Evolutionary conservation across 768 basidiomycete genomes (phyloP).

Genomic region (Psilocybe cyanescens): DNA sequence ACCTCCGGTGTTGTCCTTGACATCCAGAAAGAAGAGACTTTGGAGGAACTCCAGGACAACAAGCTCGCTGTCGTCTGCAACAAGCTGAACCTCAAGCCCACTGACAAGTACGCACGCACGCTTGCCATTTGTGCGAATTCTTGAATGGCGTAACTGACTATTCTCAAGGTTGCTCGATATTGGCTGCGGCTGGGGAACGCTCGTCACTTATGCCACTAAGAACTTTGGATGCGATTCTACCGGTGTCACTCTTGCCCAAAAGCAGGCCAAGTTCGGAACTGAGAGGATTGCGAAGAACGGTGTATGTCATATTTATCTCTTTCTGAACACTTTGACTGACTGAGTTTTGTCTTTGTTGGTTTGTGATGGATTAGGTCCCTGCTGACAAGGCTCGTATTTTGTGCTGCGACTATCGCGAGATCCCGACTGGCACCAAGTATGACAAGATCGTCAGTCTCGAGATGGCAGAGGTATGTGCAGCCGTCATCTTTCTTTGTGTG

Average conservation of each 20-base stretch:
- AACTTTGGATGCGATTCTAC: constrained; percentile 97
- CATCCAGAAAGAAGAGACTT: constrained; percentile 71
- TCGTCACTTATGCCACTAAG: constrained; percentile 93
- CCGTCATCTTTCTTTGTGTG: background rate
- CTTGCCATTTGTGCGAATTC: constrained; percentile 22
- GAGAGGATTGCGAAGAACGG: constrained; percentile 85
- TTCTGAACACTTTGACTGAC: too few relatives aligned
- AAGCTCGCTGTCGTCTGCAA: constrained; percentile 95
- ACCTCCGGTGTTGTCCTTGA: constrained; percentile 89
- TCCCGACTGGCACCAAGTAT: constrained; percentile 79
- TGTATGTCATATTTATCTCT: constrained; percentile 31
- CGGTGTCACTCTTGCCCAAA: constrained; percentile 89
- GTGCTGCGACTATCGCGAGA: constrained; percentile 92
- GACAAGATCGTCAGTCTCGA: constrained; percentile 96
- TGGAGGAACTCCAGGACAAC: constrained; percentile 98
- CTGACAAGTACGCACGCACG: constrained; percentile 54
- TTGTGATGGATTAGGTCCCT: constrained; percentile 34
- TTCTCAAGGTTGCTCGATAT: constrained; percentile 70
- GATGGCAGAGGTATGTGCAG: constrained; percentile 85
- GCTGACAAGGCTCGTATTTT: constrained; percentile 84
- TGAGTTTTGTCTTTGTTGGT: too few relatives aligned
- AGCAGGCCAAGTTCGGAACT: constrained; percentile 93
- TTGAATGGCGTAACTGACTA: constrained; percentile 14
- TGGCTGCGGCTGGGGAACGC: constrained; percentile 97
- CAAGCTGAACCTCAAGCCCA: constrained; percentile 88